These are phyloP conservation scores for Psilocybe mexicana DNA, from an alignment of 1,284 basidiomycete genomes.

Conservation along the genomic window DNA sequence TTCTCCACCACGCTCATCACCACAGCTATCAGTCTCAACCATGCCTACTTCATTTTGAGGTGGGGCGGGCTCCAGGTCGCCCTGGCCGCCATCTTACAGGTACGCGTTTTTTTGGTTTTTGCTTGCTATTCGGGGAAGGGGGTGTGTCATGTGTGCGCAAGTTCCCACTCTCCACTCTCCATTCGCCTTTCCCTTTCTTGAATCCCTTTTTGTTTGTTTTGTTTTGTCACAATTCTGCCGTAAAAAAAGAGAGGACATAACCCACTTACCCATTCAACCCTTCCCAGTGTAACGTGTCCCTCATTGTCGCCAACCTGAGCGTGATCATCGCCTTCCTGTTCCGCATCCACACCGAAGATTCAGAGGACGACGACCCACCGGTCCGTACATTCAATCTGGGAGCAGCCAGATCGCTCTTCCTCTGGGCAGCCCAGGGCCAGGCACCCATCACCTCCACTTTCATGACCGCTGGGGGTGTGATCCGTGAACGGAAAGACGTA, in stretches of 20 bases:
- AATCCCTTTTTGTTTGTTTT: too few species aligned
- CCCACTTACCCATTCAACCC: neutral
- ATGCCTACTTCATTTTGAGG: conserved; percentile 20
- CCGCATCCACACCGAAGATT: conserved; percentile 18
- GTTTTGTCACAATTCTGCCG: too few species aligned
- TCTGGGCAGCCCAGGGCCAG: neutral
- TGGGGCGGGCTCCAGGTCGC: conserved; percentile 20
- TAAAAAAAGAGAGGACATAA: neutral
- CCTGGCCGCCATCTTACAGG: conserved; percentile 21
- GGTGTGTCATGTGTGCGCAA: neutral
- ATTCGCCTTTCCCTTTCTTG: too few species aligned
- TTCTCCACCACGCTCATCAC: conserved; percentile 26
- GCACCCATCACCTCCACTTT: conserved; percentile 15
- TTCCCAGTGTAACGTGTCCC: conserved; percentile 17
- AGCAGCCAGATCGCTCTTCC: neutral
- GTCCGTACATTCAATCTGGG: conserved; percentile 6
- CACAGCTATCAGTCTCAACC: conserved; percentile 26
- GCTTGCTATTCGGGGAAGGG: neutral
- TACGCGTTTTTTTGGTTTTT: conserved; percentile 1
- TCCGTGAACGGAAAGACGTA: conserved; percentile 7
- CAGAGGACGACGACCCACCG: neutral
- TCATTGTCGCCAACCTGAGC: conserved; percentile 25
- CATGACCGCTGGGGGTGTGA: neutral
- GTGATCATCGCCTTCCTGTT: conserved; percentile 23
- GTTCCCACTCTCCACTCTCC: neutral